phyloP scores from a whole-genome alignment of 2,329 filamentous ascomycete species.

The Ceratocystis harringtonii region DNA sequence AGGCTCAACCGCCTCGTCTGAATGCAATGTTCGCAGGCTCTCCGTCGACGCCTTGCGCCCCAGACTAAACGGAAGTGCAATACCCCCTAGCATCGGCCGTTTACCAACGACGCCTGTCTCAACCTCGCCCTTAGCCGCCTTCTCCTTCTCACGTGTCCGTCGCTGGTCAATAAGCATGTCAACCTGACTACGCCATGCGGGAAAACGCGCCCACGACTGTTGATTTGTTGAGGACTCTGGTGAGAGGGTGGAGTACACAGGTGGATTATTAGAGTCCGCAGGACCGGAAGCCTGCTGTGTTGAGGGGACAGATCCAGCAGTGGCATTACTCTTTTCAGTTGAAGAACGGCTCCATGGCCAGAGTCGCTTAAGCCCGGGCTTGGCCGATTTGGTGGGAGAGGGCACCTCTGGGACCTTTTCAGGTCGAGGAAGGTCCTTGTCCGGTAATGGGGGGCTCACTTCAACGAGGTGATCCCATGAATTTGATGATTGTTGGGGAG shows the following conservation, averaged over 20 bases:
- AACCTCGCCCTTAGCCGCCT: slow-evolving; percentile 27
- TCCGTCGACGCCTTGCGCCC: slow-evolving; percentile 48
- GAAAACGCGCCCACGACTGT: slow-evolving; percentile 3
- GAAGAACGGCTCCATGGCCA: slow-evolving; percentile 14
- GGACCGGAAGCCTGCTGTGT: background rate
- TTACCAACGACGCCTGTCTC: slow-evolving; percentile 42
- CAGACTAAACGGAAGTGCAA: slow-evolving; percentile 60
- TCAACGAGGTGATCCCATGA: background rate
- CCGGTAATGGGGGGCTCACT: background rate
- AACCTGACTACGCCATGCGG: slow-evolving; percentile 5
- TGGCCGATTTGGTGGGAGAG: background rate
- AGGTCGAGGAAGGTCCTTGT: background rate
- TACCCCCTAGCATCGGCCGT: slow-evolving; percentile 50
- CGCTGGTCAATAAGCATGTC: slow-evolving; percentile 13
- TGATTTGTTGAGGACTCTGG: background rate
- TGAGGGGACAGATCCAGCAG: background rate
- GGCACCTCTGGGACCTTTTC: background rate
- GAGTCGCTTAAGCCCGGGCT: slow-evolving; percentile 9
- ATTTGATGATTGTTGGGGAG: background rate
- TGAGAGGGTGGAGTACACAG: background rate
- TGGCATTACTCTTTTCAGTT: background rate
- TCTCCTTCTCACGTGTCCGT: slow-evolving; percentile 10
- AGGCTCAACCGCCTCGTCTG: slow-evolving; percentile 23
- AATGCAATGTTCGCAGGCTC: slow-evolving; percentile 53
- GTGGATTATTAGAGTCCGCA: background rate